Evolutionary conservation across 805 yeast genomes (phyloP).

Genomic region (Wickerhamiella kurtzmanii): DNA sequence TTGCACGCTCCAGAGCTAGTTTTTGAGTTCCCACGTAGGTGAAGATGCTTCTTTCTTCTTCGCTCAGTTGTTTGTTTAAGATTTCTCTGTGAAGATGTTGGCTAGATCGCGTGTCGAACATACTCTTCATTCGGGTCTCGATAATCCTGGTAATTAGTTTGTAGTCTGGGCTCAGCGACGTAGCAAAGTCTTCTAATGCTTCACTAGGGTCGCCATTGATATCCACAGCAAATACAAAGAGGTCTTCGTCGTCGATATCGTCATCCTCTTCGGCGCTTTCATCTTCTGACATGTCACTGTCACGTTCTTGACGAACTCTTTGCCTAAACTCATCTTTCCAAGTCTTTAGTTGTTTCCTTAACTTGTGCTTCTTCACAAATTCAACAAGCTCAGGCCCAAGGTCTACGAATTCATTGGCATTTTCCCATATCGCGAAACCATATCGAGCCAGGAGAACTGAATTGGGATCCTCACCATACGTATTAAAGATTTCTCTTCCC

Average conservation of each 20-base stretch:
- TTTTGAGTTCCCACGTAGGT: conserved; percentile 24
- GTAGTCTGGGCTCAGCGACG: conserved; percentile 1
- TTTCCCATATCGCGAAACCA: conserved; percentile 54
- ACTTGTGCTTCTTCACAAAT: conserved; percentile 11
- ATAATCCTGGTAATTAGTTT: conserved; percentile 17
- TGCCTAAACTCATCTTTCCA: conserved; percentile 5
- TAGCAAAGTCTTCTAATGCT: conserved; percentile 1
- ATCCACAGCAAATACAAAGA: conserved; percentile 9
- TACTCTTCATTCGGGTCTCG: conserved; percentile 4
- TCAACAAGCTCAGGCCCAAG: conserved; percentile 50
- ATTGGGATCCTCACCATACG: conserved; percentile 67
- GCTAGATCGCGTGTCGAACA: not conserved
- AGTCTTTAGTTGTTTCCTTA: conserved; percentile 3
- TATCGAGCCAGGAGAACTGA: conserved; percentile 56
- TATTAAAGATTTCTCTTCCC: conserved; percentile 59
- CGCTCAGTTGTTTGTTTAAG: not conserved
- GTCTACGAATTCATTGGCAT: conserved; percentile 43
- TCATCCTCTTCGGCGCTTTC: conserved; percentile 10
- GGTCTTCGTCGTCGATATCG: not conserved
- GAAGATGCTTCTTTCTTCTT: conserved; percentile 12
- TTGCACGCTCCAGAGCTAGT: conserved; percentile 17
- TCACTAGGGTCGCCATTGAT: conserved; percentile 11
- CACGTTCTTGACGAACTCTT: not conserved
- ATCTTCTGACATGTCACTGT: conserved; percentile 4
- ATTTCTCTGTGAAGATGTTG: conserved; percentile 2